Base-by-base conservation (phyloP, 2,329 filamentous ascomycete genomes). In the Biscogniauxia mediterranea region DNA sequence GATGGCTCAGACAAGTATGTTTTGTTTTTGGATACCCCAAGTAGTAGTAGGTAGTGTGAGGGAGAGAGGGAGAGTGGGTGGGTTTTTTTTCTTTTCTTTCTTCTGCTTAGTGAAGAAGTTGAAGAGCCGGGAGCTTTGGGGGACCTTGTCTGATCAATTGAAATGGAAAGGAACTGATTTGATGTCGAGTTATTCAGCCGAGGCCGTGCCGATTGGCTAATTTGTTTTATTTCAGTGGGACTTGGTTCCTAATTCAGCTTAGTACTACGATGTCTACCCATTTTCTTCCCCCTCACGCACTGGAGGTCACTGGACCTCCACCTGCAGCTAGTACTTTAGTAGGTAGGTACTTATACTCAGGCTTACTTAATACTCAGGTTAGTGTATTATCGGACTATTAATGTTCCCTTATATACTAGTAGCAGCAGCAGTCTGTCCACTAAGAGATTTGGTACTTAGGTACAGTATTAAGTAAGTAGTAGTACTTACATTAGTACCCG, bases 1-100 rank as follows among this genome's bases (percentile, higher is more conserved):
- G 61, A 65, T 67, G 38, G 61, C 61, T 51, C 52, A 54, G 38
- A 53, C 15, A 20, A 32, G 25, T 19, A 52, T 53, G 28, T 25
- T 32, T 42, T 9, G 21, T 42, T n/a, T n/a, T n/a, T 26, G 23
- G 23, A 23, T 2, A 23, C 23, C 23, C 25, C 32, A 56, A 46
- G 25, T 49, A n/a, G 25, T 49, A n/a, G 32, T 54, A 52, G 20
- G 42, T 21, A 20, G 23, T 23, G 38, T n/a, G 7, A 5, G 6
- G 23, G 23, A 32, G 20, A 38, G 38, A 26, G 20, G 42, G 20
- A 20, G 53, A 53, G 17, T 7, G 8, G 32, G 38, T n/a, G 7
- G n/a, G 6, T 9, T 55, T 19, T 11, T 21, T 32, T 9, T 55
- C 25, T 38, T 23, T 15, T 8, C 46, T n/a, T 50, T 50, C n/a